Base-by-base conservation (phyloP, 148 eudicot genomes). In the Vaccinium corymbosum region DNA sequence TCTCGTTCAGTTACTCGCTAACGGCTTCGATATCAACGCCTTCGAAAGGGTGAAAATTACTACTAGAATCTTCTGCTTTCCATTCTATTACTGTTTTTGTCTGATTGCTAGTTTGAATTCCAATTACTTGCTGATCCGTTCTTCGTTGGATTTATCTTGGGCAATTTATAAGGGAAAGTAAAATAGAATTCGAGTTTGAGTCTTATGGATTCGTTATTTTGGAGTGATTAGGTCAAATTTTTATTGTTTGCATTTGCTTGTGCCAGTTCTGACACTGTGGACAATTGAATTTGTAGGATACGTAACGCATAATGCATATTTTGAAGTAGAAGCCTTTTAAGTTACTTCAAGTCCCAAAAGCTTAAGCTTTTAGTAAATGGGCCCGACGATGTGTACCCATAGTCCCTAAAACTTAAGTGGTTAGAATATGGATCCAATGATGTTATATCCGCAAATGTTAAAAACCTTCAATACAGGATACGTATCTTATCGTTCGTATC, bases 1-100 rank as follows among this genome's bases (percentile, higher is more conserved):
- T 88, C 91, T 95, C 75, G 95, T 90, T 62, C 94, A 95, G 89
- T 87, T 95, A 68, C 95, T 95, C 35, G 87, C 93, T 53, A 88
- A 90, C 86, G 94, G 94, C 46, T 93, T 91, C 56, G 98, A 95
- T 52, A 84, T 83, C 74, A 90, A 94, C 86, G 98, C 98, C 76
- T 91, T 74, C 59, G 94, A 92, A 70, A 83, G 98, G 91, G 98
- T 95, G 71, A 83, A 48, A 8, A 13, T 0, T 42, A 42, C 9
- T 0, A 42, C 9, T 0, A 42, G 57, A 55, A 59, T 78, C 79
- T 64, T 48, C 12, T 49, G 32, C n/a, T 49, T 17, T 49, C 61
- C 76, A 17, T 19, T 16, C 22, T 17, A 66, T 51, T 52, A n/a
- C 29, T 64, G 29, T 70, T 16, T 32, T 48, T 55, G 70, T 84